Percentiles rank a stretch among this genome's conserved stretches.
phyloP scores from a whole-genome alignment of 1,284 basidiomycete genomes.

The Ceratobasidium sp. region DNA sequence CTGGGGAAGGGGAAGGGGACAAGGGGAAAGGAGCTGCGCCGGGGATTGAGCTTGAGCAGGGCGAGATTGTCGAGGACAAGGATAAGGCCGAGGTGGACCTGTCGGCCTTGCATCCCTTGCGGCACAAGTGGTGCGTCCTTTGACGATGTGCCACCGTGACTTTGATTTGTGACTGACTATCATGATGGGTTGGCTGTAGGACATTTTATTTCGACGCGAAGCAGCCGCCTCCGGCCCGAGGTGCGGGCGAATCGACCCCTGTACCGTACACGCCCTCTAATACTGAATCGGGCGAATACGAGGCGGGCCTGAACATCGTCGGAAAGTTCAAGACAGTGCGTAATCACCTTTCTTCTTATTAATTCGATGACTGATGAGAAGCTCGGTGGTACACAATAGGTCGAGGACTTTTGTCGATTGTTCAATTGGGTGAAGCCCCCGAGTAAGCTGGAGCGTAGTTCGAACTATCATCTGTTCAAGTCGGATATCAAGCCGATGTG shows the following conservation, averaged over 20 bases:
- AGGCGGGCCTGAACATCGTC: slow-evolving; percentile 62
- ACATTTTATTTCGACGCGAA: slow-evolving; percentile 49
- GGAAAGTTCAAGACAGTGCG: slow-evolving; percentile 81
- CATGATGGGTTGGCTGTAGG: slow-evolving; percentile 19
- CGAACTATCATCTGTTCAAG: slow-evolving; percentile 97
- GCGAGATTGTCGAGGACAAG: slow-evolving; percentile 15
- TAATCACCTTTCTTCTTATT: slow-evolving; percentile 24
- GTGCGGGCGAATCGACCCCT: slow-evolving; percentile 25
- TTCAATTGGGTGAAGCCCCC: slow-evolving; percentile 96
- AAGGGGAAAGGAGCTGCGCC: neutral
- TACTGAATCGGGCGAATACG: slow-evolving; percentile 47
- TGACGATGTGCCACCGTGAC: neutral
- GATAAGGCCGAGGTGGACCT: slow-evolving; percentile 21
- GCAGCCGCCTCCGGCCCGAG: slow-evolving; percentile 23
- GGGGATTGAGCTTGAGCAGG: slow-evolving; percentile 17
- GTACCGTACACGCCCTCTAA: slow-evolving; percentile 46
- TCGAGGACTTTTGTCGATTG: slow-evolving; percentile 93
- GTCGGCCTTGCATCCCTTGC: slow-evolving; percentile 44
- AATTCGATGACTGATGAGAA: slow-evolving; percentile 33
- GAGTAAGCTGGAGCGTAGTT: slow-evolving; percentile 86
- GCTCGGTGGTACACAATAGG: slow-evolving; percentile 52
- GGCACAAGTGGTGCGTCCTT: slow-evolving; percentile 46
- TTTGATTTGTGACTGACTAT: neutral
- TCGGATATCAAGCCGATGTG: slow-evolving; percentile 93
- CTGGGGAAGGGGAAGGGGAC: slow-evolving; percentile 12